Conservation (phyloP, 768 basidiomycete species). For the Podaxis sp. region DNA sequence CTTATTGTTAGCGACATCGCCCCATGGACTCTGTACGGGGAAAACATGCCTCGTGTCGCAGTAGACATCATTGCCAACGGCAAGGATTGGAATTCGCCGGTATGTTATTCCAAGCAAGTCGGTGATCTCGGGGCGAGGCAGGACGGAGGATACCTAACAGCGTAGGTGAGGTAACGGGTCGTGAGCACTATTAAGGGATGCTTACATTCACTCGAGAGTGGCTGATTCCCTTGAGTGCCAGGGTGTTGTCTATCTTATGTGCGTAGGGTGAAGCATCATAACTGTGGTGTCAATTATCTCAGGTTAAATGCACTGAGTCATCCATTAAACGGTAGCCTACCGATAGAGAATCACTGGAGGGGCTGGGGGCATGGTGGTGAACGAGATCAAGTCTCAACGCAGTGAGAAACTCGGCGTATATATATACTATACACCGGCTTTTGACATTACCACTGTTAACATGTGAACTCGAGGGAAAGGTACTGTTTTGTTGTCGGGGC, state of each 20-base stretch:
- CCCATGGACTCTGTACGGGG: not conserved
- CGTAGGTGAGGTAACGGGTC: not conserved
- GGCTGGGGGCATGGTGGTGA: constrained; percentile 17
- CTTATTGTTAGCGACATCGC: not conserved
- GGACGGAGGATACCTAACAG: constrained; percentile 44
- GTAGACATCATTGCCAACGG: constrained; percentile 62
- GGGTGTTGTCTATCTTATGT: constrained; percentile 50
- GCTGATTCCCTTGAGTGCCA: constrained; percentile 48
- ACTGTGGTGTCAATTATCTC: constrained; percentile 25
- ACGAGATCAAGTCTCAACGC: not conserved
- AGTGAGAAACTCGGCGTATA: not conserved
- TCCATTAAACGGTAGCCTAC: constrained; percentile 26
- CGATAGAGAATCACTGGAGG: constrained; percentile 45
- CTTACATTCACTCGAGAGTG: constrained; percentile 49
- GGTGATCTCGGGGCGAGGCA: constrained; percentile 58
- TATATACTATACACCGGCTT: constrained; percentile 9
- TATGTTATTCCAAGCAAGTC: constrained; percentile 52
- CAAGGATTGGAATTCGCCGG: constrained; percentile 58
- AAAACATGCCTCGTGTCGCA: constrained; percentile 49
- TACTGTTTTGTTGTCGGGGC: not conserved
- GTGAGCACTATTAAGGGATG: not conserved
- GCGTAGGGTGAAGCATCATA: constrained; percentile 55
- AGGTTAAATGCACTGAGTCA: not conserved
- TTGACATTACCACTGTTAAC: constrained; percentile 1
- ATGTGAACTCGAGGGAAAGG: constrained; percentile 10